Percentiles rank a stretch among this genome's conserved stretches.
Evolutionary conservation across 2,329 filamentous ascomycete genomes (phyloP).

Genomic region (Sordariomycetes sp.): DNA sequence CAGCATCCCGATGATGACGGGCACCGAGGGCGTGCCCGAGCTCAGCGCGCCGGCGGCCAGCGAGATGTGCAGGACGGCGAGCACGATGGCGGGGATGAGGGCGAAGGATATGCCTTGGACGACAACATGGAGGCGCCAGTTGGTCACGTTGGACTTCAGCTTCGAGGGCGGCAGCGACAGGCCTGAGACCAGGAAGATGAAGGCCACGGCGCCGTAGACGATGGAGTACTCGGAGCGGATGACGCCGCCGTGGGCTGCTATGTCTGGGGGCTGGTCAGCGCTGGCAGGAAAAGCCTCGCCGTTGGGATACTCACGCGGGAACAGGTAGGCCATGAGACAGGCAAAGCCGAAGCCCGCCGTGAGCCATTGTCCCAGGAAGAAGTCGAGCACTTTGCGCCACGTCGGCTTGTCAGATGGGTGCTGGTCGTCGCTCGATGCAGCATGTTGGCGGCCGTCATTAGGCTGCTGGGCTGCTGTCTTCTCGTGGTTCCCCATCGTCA

Average conservation of each 20-base stretch:
- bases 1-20: constrained; percentile 58
- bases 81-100: constrained; percentile 53
- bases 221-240: constrained; percentile 50
- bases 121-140: constrained; percentile 59
- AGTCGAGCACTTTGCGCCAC: constrained; percentile 9
- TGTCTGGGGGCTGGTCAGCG: constrained; percentile 19
- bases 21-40: constrained; percentile 50
- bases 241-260: constrained; percentile 36
- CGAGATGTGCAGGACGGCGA: constrained; percentile 39
- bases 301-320: constrained; percentile 33
- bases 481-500: no score
- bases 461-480: no score
- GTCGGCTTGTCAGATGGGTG: background rate
- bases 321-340: constrained; percentile 35
- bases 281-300: no score
- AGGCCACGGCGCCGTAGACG: constrained; percentile 57
- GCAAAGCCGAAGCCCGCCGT: constrained; percentile 50
- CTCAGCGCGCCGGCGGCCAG: constrained; percentile 36
- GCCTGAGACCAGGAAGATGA: constrained; percentile 65
- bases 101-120: constrained; percentile 61
- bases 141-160: constrained; percentile 49
- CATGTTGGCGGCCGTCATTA: no score
- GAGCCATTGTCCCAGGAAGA: constrained; percentile 53
- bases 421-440: no score
- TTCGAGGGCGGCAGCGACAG: constrained; percentile 57